Conservation (phyloP, 179 eudicot genomes). For the Patellifolia procumbens region DNA sequence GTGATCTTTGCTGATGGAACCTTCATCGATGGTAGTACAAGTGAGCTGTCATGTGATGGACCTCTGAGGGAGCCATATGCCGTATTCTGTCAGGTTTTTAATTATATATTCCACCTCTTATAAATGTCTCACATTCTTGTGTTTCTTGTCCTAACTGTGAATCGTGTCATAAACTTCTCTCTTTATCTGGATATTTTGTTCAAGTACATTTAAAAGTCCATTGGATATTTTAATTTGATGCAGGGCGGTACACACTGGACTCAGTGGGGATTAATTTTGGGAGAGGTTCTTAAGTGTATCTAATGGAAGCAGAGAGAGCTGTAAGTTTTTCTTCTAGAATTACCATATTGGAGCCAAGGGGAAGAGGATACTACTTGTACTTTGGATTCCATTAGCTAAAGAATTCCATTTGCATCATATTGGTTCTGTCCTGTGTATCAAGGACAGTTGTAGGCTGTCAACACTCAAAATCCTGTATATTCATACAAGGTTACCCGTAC, state of each 20-base stretch:
- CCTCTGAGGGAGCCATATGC: slow-evolving; percentile 88
- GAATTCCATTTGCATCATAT: neutral
- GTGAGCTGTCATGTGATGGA: slow-evolving; percentile 97
- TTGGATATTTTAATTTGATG: slow-evolving; percentile 3
- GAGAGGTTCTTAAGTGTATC: slow-evolving; percentile 70
- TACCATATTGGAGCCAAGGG: slow-evolving; percentile 1
- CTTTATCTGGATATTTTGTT: neutral
- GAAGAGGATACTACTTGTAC: neutral
- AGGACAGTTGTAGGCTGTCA: neutral
- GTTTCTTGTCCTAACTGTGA: neutral
- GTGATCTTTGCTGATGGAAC: slow-evolving; percentile 97
- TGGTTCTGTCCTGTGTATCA: neutral
- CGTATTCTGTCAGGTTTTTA: slow-evolving; percentile 81
- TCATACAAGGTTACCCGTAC: neutral
- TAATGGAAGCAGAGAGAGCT: slow-evolving; percentile 15
- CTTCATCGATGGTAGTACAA: slow-evolving; percentile 93
- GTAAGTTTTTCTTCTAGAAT: neutral
- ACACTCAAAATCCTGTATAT: neutral
- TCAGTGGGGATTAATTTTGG: slow-evolving; percentile 89
- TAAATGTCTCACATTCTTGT: neutral
- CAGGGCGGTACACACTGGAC: slow-evolving; percentile 99
- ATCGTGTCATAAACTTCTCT: neutral
- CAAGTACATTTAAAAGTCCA: neutral
- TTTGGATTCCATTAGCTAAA: neutral
- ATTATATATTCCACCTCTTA: neutral